Percentiles rank a stretch among this genome's conserved stretches.
Conservation (phyloP, 179 eudicot species). For the Silene noctiflora region DNA sequence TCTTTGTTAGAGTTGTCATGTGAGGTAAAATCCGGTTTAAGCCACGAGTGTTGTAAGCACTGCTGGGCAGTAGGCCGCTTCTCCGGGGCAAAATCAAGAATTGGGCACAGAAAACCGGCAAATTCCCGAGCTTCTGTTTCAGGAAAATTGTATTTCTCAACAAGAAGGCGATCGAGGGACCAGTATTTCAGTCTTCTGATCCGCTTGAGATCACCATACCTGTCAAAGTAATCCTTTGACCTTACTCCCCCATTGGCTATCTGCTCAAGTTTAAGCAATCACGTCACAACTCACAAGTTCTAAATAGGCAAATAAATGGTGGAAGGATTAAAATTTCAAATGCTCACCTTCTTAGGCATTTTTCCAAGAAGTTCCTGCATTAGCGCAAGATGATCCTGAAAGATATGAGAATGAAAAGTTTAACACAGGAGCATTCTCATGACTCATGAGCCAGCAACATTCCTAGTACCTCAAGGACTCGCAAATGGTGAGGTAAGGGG, state of each 20-base stretch:
- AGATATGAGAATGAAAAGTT: slow-evolving; percentile 1
- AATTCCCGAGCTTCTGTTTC: slow-evolving; percentile 69
- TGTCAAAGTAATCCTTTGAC: slow-evolving; percentile 84
- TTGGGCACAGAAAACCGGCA: slow-evolving; percentile 66
- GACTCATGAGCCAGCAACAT: background rate
- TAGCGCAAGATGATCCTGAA: slow-evolving; percentile 93
- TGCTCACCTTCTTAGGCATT: slow-evolving; percentile 85
- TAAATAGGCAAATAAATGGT: background rate
- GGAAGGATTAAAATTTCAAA: slow-evolving; percentile 2
- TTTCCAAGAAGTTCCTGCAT: slow-evolving; percentile 98
- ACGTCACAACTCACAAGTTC: slow-evolving; percentile 14
- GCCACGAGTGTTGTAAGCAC: slow-evolving; percentile 92
- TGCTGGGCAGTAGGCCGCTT: slow-evolving; percentile 85
- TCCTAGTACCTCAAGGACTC: background rate
- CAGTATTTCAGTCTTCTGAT: slow-evolving; percentile 75
- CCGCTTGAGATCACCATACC: slow-evolving; percentile 89
- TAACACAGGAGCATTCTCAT: background rate
- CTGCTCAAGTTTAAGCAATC: slow-evolving; percentile 34
- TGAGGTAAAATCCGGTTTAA: slow-evolving; percentile 34
- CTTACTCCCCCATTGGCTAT: slow-evolving; percentile 68
- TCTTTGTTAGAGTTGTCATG: slow-evolving; percentile 37
- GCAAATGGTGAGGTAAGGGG: background rate
- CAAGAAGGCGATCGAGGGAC: slow-evolving; percentile 65
- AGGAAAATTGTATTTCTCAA: slow-evolving; percentile 60
- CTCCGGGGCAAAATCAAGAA: slow-evolving; percentile 81